A percentile compares a stretch with the other conserved stretches of the same genome.
These are phyloP conservation scores for Eragrostis tef DNA, from an alignment of 202 grass and related monocot genomes.

Conservation along the genomic window DNA sequence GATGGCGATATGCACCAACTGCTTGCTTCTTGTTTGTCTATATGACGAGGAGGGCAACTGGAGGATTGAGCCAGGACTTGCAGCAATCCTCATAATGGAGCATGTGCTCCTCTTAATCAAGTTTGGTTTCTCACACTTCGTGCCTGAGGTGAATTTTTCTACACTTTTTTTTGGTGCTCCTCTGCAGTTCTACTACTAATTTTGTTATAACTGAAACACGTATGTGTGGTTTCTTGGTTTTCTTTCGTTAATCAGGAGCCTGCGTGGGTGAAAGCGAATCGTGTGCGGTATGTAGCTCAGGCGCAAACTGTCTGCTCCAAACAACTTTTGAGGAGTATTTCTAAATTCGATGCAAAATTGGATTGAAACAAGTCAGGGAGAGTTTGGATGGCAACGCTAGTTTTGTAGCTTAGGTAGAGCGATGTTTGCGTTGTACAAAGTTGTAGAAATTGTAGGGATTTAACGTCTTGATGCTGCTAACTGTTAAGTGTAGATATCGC, in stretches of 20 bases:
- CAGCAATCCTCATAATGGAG: constrained; percentile 89
- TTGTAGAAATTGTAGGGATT: constrained; percentile 42
- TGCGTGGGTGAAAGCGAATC: constrained; percentile 91
- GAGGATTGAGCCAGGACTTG: constrained; percentile 93
- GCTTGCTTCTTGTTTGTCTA: constrained; percentile 86
- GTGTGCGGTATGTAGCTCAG: constrained; percentile 74
- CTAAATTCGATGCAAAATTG: constrained; percentile 55
- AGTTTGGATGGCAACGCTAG: constrained; percentile 19
- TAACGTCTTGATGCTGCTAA: constrained; percentile 34
- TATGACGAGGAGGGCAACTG: constrained; percentile 93
- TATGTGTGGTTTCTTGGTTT: constrained; percentile 40
- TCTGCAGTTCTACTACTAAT: constrained; percentile 10
- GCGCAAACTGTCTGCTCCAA: constrained; percentile 84
- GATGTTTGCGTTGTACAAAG: background rate
- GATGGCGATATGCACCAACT: constrained; percentile 98
- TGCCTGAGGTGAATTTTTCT: constrained; percentile 78
- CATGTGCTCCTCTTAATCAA: constrained; percentile 93
- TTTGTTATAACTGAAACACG: constrained; percentile 19
- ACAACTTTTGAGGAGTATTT: constrained; percentile 76
- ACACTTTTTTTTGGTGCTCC: background rate
- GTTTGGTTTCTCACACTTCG: constrained; percentile 97
- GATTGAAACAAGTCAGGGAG: constrained; percentile 52
- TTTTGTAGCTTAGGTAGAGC: constrained; percentile 65
- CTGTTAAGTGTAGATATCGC: constrained; percentile 40
- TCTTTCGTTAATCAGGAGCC: constrained; percentile 62